phyloP scores from a whole-genome alignment of 2,329 filamentous ascomycete species.

The Magnaporthales sp. region DNA sequence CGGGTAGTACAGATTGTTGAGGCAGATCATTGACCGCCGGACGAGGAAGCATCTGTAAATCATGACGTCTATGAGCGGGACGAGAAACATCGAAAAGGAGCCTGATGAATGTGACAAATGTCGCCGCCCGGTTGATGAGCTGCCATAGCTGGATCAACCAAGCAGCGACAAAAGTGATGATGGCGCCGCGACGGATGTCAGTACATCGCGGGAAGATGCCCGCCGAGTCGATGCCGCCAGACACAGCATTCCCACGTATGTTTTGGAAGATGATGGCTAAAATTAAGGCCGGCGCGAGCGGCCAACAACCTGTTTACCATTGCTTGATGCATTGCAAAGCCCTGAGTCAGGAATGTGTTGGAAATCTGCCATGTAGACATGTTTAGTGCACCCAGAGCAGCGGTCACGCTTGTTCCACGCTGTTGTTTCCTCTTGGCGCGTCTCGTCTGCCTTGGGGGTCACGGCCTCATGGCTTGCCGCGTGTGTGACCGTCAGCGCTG shows the following conservation, averaged over 20 bases:
- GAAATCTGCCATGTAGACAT: conserved; percentile 1
- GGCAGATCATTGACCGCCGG: conserved; percentile 21
- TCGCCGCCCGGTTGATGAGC: conserved; percentile 19
- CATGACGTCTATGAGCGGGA: conserved; percentile 29
- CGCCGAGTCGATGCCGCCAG: conserved; percentile 17
- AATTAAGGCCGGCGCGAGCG: conserved; percentile 22
- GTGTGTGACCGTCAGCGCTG: too few species aligned
- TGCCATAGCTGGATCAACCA: conserved; percentile 23
- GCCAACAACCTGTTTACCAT: too few species aligned
- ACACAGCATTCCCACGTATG: conserved; percentile 25
- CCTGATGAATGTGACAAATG: conserved; percentile 22
- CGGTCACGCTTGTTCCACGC: conserved; percentile 39
- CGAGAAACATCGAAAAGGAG: conserved; percentile 31
- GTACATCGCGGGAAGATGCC: conserved; percentile 17
- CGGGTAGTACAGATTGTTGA: conserved; percentile 26
- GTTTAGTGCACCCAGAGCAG: background rate
- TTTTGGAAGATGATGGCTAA: conserved; percentile 33
- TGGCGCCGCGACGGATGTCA: conserved; percentile 20
- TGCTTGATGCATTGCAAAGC: too few species aligned
- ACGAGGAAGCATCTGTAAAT: conserved; percentile 26
- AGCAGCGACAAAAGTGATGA: conserved; percentile 20
- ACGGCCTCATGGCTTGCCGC: background rate
- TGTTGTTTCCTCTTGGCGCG: conserved; percentile 27
- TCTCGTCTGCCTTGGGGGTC: conserved; percentile 1
- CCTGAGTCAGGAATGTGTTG: conserved; percentile 9